Evolutionary conservation across 805 yeast genomes (phyloP).

Genomic region (Metschnikowia amazonensis): DNA sequence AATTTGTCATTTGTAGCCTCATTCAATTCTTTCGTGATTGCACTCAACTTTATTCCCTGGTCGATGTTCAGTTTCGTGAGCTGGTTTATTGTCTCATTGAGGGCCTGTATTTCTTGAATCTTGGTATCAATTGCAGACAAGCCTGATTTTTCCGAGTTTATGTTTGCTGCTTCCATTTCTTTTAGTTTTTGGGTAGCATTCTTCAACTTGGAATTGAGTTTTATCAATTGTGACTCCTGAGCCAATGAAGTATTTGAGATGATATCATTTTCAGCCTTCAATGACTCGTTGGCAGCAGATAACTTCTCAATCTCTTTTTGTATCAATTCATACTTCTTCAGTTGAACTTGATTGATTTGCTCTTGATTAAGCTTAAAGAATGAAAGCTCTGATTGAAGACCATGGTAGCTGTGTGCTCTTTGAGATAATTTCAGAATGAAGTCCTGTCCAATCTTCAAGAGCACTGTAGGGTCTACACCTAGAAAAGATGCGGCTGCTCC

Average conservation of each 20-base stretch:
- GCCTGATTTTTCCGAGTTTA: conserved; percentile 7
- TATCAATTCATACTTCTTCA: conserved; percentile 20
- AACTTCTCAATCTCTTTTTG: conserved; percentile 20
- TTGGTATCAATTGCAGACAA: conserved; percentile 8
- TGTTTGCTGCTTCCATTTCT: conserved; percentile 17
- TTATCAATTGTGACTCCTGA: conserved; percentile 6
- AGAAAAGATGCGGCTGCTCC: conserved; percentile 27
- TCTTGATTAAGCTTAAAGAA: conserved; percentile 35
- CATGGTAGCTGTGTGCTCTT: conserved; percentile 28
- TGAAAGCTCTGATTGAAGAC: conserved; percentile 28
- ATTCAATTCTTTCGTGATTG: conserved; percentile 34
- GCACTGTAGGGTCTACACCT: conserved; percentile 21
- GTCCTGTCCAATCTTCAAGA: conserved; percentile 12
- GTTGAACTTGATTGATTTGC: conserved; percentile 26
- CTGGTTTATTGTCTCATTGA: conserved; percentile 26
- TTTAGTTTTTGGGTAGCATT: conserved; percentile 17
- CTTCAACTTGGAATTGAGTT: conserved; percentile 15
- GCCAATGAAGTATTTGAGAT: conserved; percentile 4
- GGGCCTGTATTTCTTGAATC: conserved; percentile 25
- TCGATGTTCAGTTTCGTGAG: conserved; percentile 35
- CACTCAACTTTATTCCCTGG: conserved; percentile 32
- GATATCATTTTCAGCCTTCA: conserved; percentile 18
- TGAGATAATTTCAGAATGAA: conserved; percentile 21
- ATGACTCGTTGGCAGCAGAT: conserved; percentile 21
- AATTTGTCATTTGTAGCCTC: conserved; percentile 37